These are phyloP conservation scores for Corchorus capsularis DNA, from an alignment of 345 rosid genomes.

Conservation along the genomic window DNA sequence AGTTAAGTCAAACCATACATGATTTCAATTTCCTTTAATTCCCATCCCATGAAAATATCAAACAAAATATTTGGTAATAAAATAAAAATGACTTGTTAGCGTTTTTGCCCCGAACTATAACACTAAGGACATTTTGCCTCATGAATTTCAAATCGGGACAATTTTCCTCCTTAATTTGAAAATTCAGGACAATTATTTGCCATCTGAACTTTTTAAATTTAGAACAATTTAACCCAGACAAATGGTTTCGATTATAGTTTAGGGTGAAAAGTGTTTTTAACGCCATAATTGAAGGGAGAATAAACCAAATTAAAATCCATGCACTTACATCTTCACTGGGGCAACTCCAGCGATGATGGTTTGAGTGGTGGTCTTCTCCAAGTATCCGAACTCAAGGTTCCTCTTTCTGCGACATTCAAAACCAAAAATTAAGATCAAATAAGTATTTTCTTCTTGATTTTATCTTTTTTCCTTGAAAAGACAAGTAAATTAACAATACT, in stretches of 20 bases:
- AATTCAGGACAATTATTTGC: no score
- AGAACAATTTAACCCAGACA: no score
- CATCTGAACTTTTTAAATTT: no score
- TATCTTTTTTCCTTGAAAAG: neutral
- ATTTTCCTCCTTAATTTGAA: no score
- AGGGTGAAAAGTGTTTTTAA: no score
- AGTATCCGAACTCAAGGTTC: constrained; percentile 2
- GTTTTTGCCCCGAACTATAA: no score
- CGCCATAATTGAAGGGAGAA: no score
- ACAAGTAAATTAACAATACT: neutral
- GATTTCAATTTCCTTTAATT: neutral
- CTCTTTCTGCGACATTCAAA: neutral
- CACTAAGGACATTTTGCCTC: no score
- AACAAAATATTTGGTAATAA: neutral
- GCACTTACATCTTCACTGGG: neutral
- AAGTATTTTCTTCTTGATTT: neutral
- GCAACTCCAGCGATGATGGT: constrained; percentile 13
- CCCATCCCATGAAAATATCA: neutral
- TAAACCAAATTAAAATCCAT: neutral
- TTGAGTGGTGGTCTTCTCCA: neutral
- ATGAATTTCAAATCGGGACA: no score
- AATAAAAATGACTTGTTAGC: no score
- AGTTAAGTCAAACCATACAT: neutral
- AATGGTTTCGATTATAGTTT: no score
- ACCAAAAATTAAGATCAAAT: neutral